Evolutionary conservation across 768 basidiomycete species (phyloP), one percentile per base, ranked within the genome.

Genomic region (Mycena leptocephala): DNA sequence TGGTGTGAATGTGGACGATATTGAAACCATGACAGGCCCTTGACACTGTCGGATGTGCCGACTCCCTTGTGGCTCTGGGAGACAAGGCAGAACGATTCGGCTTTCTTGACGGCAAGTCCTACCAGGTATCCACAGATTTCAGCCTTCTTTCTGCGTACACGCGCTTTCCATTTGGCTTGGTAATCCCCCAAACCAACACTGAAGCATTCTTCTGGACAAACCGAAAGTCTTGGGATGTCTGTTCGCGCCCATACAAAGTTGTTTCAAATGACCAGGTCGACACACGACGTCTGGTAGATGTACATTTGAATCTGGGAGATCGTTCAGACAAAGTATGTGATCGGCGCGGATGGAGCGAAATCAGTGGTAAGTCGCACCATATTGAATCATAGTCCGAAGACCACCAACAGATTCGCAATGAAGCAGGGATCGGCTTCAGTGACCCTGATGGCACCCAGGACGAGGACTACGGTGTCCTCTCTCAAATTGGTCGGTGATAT

Each of bases 291-390:
- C 33, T 14, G n/a, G 30, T 87, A 16, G 84, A 89, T 18, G 89
- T 89, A 77, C 80, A 0, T 90, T 92, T 75, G 89, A 90, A 35
- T 84, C 86, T 56, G 90, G 5, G 84, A 84, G 41, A 79, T 82
- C 16, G 85, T 91, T 43, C 84, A 80, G 4, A 80, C 90, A 18
- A 85, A 84, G 39, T 90, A 90, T 79, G 86, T 91, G 6, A 77
- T 91, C 37, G 90, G 88, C 28, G 90, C 90, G 7, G 91, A 92
- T 78, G 90, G 91, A 5, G 82, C 89, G 3, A 85, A 80, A 71
- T 92, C 90, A 0, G 77, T 80, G 39, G 91, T 90, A 77, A 79
- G 75, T 62, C 8, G 28, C 33, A 39, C 53, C 18, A 10, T 18
- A 48, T 32, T 14, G 33, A 10, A 43, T 48, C 61, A 24, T 14